Conservation (phyloP, 129 eudicot species). For the Calendula officinalis region DNA sequence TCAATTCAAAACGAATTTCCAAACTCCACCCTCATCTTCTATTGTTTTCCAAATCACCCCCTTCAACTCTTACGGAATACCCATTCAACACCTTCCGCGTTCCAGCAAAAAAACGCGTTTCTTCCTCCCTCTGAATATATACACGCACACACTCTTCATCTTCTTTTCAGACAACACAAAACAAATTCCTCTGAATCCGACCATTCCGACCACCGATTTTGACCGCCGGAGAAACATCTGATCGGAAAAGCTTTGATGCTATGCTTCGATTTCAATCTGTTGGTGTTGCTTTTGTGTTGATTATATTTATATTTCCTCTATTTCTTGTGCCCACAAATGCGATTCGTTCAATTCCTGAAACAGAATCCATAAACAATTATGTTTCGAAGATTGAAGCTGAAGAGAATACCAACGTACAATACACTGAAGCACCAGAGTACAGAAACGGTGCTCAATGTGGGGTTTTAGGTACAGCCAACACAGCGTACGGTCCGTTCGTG, state of each 20-base stretch:
- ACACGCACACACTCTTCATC: constrained; percentile 2
- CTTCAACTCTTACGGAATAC: not conserved
- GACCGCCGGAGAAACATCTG: constrained; percentile 11
- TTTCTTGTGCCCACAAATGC: constrained; percentile 28
- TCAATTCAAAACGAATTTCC: constrained; percentile 13
- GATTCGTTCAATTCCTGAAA: constrained; percentile 42
- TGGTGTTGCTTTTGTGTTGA: constrained; percentile 15
- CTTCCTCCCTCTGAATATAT: constrained; percentile 12
- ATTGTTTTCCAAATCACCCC: constrained; percentile 8
- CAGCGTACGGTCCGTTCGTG: constrained; percentile 30
- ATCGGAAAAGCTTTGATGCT: constrained; percentile 14
- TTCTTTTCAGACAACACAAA: constrained; percentile 5
- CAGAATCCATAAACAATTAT: not conserved
- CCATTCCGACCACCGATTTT: not conserved
- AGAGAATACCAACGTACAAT: constrained; percentile 15
- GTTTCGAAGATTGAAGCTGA: not conserved
- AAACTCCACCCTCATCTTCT: not conserved
- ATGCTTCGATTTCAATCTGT: constrained; percentile 30
- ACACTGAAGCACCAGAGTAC: constrained; percentile 53
- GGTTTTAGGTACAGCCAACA: constrained; percentile 9
- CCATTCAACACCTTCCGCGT: constrained; percentile 23
- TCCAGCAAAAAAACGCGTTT: constrained; percentile 24
- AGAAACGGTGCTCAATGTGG: constrained; percentile 41
- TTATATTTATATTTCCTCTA: constrained; percentile 14
- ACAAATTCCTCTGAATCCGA: constrained; percentile 4